Evolutionary conservation across 176 grass and related monocot genomes (phyloP).

Genomic region (Ananas comosus): DNA sequence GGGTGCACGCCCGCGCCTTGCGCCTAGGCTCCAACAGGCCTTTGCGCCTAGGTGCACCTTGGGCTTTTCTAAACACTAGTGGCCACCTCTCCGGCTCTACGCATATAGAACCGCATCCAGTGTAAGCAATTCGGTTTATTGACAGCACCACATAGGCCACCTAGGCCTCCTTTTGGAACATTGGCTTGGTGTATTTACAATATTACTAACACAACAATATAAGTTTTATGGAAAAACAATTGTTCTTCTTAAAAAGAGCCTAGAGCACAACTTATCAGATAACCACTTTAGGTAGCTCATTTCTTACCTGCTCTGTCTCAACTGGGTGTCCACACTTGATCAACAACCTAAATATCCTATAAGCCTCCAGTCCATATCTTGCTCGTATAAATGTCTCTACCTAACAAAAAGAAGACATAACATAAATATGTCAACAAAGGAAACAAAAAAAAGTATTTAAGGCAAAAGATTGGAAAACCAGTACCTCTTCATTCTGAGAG

Average conservation of each 20-base stretch:
- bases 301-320: slow-evolving; percentile 73
- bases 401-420: slow-evolving; percentile 31
- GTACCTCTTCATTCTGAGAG: slow-evolving; percentile 79
- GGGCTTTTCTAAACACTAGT: no score
- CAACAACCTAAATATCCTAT: slow-evolving; percentile 72
- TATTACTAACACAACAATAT: neutral
- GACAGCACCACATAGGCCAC: no score
- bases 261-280: neutral
- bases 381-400: slow-evolving; percentile 63
- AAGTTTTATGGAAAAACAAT: neutral
- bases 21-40: no score
- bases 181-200: no score
- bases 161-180: no score
- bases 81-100: no score
- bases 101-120: no score
- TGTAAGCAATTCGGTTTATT: no score
- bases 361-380: slow-evolving; percentile 68
- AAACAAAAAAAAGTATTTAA: neutral
- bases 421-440: slow-evolving; percentile 1
- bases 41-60: no score
- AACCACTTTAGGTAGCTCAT: slow-evolving; percentile 3
- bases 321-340: slow-evolving; percentile 25
- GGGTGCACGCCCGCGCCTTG: no score
- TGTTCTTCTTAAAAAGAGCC: neutral
- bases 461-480: slow-evolving; percentile 1